Percentiles rank a stretch among this genome's conserved stretches.
These are phyloP conservation scores for Candida boleticola DNA, from an alignment of 805 yeast species.

Conservation along the genomic window DNA sequence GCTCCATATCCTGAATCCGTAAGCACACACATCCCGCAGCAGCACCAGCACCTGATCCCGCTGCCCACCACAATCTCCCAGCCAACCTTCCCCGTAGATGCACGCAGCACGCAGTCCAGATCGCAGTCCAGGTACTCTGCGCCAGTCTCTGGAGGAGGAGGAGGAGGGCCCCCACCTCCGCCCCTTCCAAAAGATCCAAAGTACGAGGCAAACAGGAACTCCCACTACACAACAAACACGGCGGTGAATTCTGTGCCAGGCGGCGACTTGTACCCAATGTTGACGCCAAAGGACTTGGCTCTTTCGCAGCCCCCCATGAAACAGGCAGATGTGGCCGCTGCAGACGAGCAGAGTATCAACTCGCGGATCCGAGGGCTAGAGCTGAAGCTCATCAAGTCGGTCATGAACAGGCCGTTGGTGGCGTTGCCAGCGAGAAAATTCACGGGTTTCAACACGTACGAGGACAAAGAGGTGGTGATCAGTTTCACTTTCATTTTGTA, in stretches of 20 bases:
- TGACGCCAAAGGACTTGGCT: slow-evolving; percentile 8
- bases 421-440: slow-evolving; percentile 18
- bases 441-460: slow-evolving; percentile 11
- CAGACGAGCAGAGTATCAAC: slow-evolving; percentile 16
- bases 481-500: slow-evolving; percentile 30
- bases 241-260: slow-evolving; percentile 8
- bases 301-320: slow-evolving; percentile 16
- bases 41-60: background rate
- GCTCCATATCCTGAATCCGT: background rate
- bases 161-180: background rate
- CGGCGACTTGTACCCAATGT: slow-evolving; percentile 1
- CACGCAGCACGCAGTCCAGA: background rate
- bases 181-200: slow-evolving; percentile 1
- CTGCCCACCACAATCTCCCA: background rate
- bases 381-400: slow-evolving; percentile 24
- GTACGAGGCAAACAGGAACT: slow-evolving; percentile 6
- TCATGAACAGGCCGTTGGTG: slow-evolving; percentile 33
- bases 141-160: background rate
- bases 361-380: slow-evolving; percentile 25
- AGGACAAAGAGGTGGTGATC: slow-evolving; percentile 16
- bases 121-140: background rate
- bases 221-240: background rate
- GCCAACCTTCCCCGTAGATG: background rate
- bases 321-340: slow-evolving; percentile 20
- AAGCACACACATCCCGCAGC: background rate